phyloP scores from a whole-genome alignment of 2,329 filamentous ascomycete species.

The Calonectria hawksworthii region DNA sequence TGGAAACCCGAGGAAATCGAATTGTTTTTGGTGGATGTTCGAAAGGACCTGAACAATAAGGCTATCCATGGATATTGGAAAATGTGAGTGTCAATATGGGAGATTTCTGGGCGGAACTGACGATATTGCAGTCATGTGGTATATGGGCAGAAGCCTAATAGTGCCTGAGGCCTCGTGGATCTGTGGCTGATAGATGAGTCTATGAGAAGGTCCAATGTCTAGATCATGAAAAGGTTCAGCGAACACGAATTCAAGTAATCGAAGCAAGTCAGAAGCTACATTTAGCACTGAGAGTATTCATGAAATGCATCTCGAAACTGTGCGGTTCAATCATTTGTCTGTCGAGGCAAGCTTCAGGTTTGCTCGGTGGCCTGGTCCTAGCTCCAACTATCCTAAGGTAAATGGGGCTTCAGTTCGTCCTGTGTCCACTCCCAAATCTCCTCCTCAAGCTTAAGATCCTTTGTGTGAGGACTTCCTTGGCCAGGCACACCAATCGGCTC shows the following conservation, averaged over 20 bases:
- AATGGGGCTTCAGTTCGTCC: background rate
- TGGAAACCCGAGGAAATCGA: constrained; percentile 6
- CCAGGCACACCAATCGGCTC: background rate
- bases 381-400: background rate
- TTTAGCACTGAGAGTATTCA: background rate
- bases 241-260: background rate
- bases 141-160: background rate
- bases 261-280: background rate
- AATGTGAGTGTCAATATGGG: background rate
- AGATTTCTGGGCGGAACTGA: background rate
- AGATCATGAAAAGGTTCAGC: background rate
- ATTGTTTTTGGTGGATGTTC: background rate
- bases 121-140: background rate
- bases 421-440: background rate
- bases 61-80: constrained; percentile 12
- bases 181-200: background rate
- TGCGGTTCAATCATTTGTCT: background rate
- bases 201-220: background rate
- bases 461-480: background rate
- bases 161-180: background rate
- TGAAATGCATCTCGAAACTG: background rate
- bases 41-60: background rate
- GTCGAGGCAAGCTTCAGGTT: background rate
- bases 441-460: background rate
- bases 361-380: too few relatives aligned